Percentiles rank a stretch among this genome's conserved stretches.
phyloP scores from a whole-genome alignment of 2,329 filamentous ascomycete species.

The Aspergillus awamori region DNA sequence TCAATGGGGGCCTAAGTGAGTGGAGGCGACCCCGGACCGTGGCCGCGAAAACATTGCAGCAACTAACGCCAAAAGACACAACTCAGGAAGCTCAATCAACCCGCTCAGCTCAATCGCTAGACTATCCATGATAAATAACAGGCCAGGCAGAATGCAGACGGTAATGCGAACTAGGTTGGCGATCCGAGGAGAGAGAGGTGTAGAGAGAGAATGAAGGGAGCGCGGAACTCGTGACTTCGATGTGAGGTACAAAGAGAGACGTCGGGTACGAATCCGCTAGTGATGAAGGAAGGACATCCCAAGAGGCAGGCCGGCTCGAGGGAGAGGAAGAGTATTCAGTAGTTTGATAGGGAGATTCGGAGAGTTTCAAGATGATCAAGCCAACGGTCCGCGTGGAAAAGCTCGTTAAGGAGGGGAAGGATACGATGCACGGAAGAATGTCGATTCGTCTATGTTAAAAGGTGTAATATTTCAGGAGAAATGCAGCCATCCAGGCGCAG shows the following conservation, averaged over 20 bases:
- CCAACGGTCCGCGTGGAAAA: conserved; percentile 13
- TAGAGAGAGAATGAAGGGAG: conserved; percentile 18
- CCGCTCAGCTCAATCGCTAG: conserved; percentile 37
- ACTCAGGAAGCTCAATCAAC: conserved; percentile 29
- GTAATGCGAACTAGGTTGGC: conserved; percentile 17
- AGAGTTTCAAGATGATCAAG: conserved; percentile 12
- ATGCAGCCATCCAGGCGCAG: conserved; percentile 12
- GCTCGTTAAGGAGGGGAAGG: conserved; percentile 8
- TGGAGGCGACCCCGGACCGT: conserved; percentile 22
- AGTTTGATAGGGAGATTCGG: neutral
- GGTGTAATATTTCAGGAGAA: conserved; percentile 5
- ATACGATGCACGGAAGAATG: conserved; percentile 12
- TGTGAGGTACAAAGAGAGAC: conserved; percentile 5
- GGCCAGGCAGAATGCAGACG: conserved; percentile 22
- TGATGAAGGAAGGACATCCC: conserved; percentile 6
- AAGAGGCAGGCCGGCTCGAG: neutral
- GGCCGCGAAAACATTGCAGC: conserved; percentile 16
- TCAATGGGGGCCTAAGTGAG: conserved; percentile 22
- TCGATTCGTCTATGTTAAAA: conserved; percentile 15
- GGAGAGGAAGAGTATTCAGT: neutral
- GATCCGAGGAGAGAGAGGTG: conserved; percentile 10
- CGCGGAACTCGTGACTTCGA: conserved; percentile 12
- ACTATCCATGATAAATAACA: conserved; percentile 32
- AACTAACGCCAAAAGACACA: conserved; percentile 12
- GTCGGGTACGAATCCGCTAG: neutral